Conservation (phyloP, 805 yeast genomes). For the Zygosaccharomyces kombuchaensis region DNA sequence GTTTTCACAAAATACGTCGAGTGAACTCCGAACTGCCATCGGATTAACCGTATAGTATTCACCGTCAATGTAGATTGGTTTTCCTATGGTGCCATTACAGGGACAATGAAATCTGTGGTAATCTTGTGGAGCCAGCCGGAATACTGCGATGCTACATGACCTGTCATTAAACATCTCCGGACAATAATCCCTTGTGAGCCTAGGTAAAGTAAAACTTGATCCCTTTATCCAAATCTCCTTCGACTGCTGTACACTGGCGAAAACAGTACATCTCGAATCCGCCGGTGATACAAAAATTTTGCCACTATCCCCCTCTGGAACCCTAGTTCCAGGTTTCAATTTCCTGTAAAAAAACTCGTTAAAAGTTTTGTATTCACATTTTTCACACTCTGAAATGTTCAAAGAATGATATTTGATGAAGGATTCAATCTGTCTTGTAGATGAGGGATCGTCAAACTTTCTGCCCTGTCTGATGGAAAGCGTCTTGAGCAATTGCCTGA, state of each 20-base stretch:
- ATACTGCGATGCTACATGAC: slow-evolving; percentile 65
- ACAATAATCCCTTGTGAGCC: slow-evolving; percentile 41
- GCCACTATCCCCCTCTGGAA: slow-evolving; percentile 53
- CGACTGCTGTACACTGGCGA: slow-evolving; percentile 54
- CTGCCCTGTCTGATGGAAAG: slow-evolving; percentile 77
- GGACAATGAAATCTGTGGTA: slow-evolving; percentile 93
- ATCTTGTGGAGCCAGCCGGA: slow-evolving; percentile 94
- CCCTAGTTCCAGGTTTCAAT: slow-evolving; percentile 66
- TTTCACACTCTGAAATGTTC: slow-evolving; percentile 67
- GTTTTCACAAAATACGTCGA: slow-evolving; percentile 93
- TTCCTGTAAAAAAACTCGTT: slow-evolving; percentile 86
- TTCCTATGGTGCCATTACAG: slow-evolving; percentile 66
- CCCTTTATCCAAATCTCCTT: slow-evolving; percentile 89
- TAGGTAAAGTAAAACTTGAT: slow-evolving; percentile 59
- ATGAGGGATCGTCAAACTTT: slow-evolving; percentile 70
- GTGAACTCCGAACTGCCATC: slow-evolving; percentile 84
- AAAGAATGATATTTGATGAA: slow-evolving; percentile 81
- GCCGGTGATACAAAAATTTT: slow-evolving; percentile 70
- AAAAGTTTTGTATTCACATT: slow-evolving; percentile 57
- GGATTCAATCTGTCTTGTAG: slow-evolving; percentile 62
- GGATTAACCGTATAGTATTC: slow-evolving; percentile 96
- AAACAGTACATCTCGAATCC: slow-evolving; percentile 79
- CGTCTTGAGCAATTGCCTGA: slow-evolving; percentile 56
- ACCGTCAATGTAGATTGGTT: slow-evolving; percentile 70
- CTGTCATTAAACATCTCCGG: slow-evolving; percentile 40